Evolutionary conservation across 148 eudicot species (phyloP).

Genomic region (Rhododendron mucronatum): DNA sequence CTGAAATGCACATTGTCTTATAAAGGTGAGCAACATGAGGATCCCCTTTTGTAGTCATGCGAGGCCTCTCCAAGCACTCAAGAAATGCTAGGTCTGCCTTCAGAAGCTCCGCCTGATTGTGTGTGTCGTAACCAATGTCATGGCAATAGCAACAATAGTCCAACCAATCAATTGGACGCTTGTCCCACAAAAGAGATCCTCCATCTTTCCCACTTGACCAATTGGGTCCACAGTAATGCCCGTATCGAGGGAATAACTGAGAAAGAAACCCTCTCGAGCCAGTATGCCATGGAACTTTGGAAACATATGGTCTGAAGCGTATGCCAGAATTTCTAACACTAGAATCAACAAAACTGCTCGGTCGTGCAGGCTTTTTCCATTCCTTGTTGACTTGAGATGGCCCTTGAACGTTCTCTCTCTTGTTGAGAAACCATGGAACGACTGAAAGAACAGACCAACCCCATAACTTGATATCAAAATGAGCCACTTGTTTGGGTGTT

Average conservation of each 20-base stretch:
- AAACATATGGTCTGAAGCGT: conserved; percentile 89
- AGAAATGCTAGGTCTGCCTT: conserved; percentile 93
- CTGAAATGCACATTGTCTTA: conserved; percentile 84
- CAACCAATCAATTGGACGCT: conserved; percentile 95
- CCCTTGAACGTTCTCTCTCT: conserved; percentile 40
- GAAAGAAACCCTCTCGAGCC: conserved; percentile 85
- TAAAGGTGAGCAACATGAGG: conserved; percentile 63
- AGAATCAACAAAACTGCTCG: conserved; percentile 22
- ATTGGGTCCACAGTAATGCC: conserved; percentile 97
- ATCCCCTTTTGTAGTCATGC: conserved; percentile 62
- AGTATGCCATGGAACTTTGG: conserved; percentile 96
- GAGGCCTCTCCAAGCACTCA: conserved; percentile 88
- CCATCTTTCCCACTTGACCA: conserved; percentile 97
- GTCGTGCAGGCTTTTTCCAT: conserved; percentile 47
- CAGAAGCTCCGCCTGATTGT: conserved; percentile 89
- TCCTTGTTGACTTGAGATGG: conserved; percentile 63
- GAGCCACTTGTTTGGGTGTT: conserved; percentile 29
- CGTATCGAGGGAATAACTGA: conserved; percentile 90
- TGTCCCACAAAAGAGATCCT: conserved; percentile 91
- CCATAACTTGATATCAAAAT: conserved; percentile 38
- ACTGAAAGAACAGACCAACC: conserved; percentile 53
- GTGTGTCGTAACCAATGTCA: conserved; percentile 90
- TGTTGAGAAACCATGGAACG: conserved; percentile 57
- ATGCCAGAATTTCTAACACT: conserved; percentile 26
- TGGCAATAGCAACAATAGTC: conserved; percentile 98